Evolutionary conservation across 176 grass and related monocot species (phyloP).

Genomic region (Olyra latifolia): DNA sequence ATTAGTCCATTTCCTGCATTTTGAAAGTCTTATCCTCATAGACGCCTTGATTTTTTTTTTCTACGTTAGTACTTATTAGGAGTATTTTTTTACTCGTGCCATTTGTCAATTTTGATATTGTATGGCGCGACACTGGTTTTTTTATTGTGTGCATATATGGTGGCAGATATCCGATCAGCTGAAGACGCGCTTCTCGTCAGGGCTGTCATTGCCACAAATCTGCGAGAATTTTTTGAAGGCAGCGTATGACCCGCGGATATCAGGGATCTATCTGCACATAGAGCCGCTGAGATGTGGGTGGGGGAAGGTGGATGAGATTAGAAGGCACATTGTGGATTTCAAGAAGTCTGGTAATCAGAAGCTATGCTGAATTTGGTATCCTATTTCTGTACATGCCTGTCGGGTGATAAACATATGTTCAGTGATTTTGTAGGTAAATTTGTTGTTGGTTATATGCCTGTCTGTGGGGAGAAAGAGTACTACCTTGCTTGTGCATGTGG

Average conservation of each 20-base stretch:
- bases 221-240: conserved; percentile 93
- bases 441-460: conserved; percentile 85
- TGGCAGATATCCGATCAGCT: conserved; percentile 83
- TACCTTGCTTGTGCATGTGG: conserved; percentile 86
- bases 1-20: conserved; percentile 18
- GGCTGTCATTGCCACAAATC: conserved; percentile 81
- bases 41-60: background rate
- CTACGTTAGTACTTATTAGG: background rate
- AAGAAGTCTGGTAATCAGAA: conserved; percentile 83
- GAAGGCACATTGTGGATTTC: conserved; percentile 86
- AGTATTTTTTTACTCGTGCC: background rate
- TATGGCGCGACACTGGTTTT: background rate
- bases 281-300: conserved; percentile 84
- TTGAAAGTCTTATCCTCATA: conserved; percentile 2
- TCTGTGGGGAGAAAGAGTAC: conserved; percentile 97
- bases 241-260: conserved; percentile 88
- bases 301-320: conserved; percentile 92
- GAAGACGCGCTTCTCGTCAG: conserved; percentile 65
- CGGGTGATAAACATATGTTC: conserved; percentile 10
- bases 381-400: conserved; percentile 9
- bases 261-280: conserved; percentile 86
- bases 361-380: conserved; percentile 9
- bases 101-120: conserved; percentile 3
- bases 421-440: conserved; percentile 76
- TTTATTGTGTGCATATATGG: background rate